Base-by-base conservation (phyloP, 2,329 filamentous ascomycete species). In the Exophiala alcalophila region DNA sequence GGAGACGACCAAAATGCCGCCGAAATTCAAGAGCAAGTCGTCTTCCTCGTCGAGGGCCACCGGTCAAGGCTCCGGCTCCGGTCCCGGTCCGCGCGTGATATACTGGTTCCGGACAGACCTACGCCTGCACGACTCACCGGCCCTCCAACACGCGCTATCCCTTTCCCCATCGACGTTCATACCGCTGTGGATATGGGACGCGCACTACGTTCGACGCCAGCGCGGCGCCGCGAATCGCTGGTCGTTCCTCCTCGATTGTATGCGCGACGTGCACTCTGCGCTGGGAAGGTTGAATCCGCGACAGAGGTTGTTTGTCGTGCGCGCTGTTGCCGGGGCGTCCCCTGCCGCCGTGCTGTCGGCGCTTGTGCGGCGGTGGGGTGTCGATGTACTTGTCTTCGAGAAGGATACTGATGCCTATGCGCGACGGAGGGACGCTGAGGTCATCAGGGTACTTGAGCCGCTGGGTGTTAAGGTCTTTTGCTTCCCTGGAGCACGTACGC, bases 31-130 rank as follows among this genome's bases (percentile, higher is more conserved):
- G 16, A 36, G 16, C 7, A 36, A 37, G 34, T 6, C 32, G 18
- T 14, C 27, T 14, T 8, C 41, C 10, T 14, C 25, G 14, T 18
- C n/a, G n/a, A n/a, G n/a, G n/a, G n/a, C n/a, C n/a, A n/a, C n/a
- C n/a, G n/a, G n/a, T n/a, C n/a, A n/a, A n/a, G n/a, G n/a, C n/a
- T n/a, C n/a, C n/a, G n/a, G n/a, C n/a, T n/a, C n/a, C n/a, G n/a
- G n/a, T n/a, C n/a, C n/a, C n/a, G 45, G 46, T 9, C 67, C 76
- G 27, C 67, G 76, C 36, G 83, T 88, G 2, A 73, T 88, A 23
- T 87, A 86, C 61, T 88, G 84, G 84, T 87, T 87, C 57, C 77
- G 85, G 40, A 89, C 85, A 4, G 85, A 89, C 59, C 70, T 89
- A 8, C 80, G 85, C 14, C 74, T 90, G 2, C 84, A 89, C 64